Base-by-base conservation (phyloP, 805 yeast genomes). In the Ogataea polymorpha region DNA sequence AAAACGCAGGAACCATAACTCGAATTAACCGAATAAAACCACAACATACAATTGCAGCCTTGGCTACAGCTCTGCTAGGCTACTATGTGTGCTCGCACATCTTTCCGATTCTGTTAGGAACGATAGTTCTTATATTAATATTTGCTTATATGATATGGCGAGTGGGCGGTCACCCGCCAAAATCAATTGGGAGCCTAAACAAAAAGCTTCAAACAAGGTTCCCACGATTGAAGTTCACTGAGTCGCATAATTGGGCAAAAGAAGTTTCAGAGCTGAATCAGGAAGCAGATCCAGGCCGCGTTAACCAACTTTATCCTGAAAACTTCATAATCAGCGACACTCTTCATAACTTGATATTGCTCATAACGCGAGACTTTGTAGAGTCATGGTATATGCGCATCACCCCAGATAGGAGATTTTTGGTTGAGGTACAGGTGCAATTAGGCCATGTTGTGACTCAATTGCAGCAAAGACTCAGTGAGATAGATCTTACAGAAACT, bases 371-470 rank as follows among this genome's bases (percentile, higher is more conserved):
- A 12, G 79, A 77, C 39, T 83, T 82, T 54, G 68, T 82, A 6
- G 60, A 63, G 29, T 58, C 74, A 4, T 82, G 90, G 90, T 80
- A 67, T 53, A 35, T 49, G 3, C 56, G 63, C n/a, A 66, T 82
- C 1, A 63, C 79, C 0, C 37, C 58, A 1, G 69, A 70, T 44
- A 48, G 49, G 3, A 43, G 61, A 10, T 75, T 75, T 46, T 56
- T 67, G 3, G 66, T 69, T 10, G 68, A 70, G 21, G 61, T 82
- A 6, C 68, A 66, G 31, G 35, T 54, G 2, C 74, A 77, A 38
- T 59, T 83, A 23, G 63, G 71, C 7, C 36, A 47, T 2, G 72
- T 74, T 0, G 54, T 79, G 2, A 50, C 47, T 7, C 62, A 62
- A 14, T 37, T 88, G 6, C 70, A 71, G 18, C 43, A 48, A 4